These are phyloP conservation scores for Fraxinus americana DNA, from an alignment of 257 asterid species.

Conservation along the genomic window DNA sequence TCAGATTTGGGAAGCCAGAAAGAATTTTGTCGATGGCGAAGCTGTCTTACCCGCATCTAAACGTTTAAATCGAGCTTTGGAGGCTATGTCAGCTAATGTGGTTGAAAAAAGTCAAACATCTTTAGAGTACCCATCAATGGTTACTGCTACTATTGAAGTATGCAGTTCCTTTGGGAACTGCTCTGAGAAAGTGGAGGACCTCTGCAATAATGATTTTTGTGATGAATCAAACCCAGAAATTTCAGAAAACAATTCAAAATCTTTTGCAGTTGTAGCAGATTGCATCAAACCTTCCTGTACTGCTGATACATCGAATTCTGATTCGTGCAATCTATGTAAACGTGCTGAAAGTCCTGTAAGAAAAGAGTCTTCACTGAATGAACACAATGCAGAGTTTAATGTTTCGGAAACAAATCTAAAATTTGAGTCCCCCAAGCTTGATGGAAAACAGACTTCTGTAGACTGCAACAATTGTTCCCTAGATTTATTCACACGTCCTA, in stretches of 20 bases:
- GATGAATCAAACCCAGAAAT: conserved; percentile 27
- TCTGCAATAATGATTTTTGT: conserved; percentile 31
- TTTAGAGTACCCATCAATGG: conserved; percentile 38
- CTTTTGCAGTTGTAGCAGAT: conserved; percentile 34
- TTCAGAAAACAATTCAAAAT: conserved; percentile 28
- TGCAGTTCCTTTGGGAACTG: conserved; percentile 33
- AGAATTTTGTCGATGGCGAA: conserved; percentile 66
- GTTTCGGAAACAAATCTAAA: conserved; percentile 32
- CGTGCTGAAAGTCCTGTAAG: conserved; percentile 36
- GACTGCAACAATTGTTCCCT: conserved; percentile 30
- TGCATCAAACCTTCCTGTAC: conserved; percentile 28
- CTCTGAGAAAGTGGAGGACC: conserved; percentile 32
- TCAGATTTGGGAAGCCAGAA: conserved; percentile 51
- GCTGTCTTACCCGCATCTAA: conserved; percentile 95
- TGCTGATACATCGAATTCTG: conserved; percentile 34
- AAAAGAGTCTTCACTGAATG: conserved; percentile 29
- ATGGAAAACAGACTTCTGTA: conserved; percentile 31
- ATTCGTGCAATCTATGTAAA: conserved; percentile 29
- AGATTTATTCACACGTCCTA: conserved; percentile 22
- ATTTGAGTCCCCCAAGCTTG: conserved; percentile 24
- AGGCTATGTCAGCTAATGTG: conserved; percentile 96
- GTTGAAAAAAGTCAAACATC: conserved; percentile 60
- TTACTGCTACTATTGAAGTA: conserved; percentile 24
- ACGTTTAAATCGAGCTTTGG: conserved; percentile 90
- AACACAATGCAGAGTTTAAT: conserved; percentile 31